Evolutionary conservation across 805 yeast genomes (phyloP).

Genomic region (Spathaspora gorwiae): DNA sequence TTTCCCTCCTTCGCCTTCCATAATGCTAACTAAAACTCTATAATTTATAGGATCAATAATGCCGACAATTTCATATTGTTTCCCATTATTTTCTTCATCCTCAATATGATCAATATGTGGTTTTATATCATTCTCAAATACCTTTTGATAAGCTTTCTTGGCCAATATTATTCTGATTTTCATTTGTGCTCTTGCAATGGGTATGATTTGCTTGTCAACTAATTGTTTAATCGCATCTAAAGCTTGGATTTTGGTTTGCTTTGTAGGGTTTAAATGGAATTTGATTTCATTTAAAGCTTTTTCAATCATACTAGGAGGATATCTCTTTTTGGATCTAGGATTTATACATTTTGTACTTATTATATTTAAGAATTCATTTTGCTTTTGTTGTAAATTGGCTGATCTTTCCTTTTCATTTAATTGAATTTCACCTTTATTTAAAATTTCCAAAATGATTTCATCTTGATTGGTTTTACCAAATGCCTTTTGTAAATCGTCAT

Average conservation of each 20-base stretch:
- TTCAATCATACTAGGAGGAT: slow-evolving; percentile 91
- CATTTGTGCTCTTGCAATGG: slow-evolving; percentile 94
- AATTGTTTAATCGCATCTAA: slow-evolving; percentile 82
- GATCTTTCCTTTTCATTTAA: slow-evolving; percentile 89
- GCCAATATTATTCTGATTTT: slow-evolving; percentile 63
- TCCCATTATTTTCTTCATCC: slow-evolving; percentile 40
- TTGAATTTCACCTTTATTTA: slow-evolving; percentile 90
- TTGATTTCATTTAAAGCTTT: slow-evolving; percentile 77
- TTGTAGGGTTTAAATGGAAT: slow-evolving; percentile 69
- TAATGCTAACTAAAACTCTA: slow-evolving; percentile 55
- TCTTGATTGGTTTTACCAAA: slow-evolving; percentile 78
- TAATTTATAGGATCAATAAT: slow-evolving; percentile 84
- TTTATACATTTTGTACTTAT: slow-evolving; percentile 89
- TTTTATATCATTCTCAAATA: slow-evolving; percentile 27
- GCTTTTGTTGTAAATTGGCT: slow-evolving; percentile 65
- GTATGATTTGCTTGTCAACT: slow-evolving; percentile 76
- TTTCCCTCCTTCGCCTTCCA: slow-evolving; percentile 45
- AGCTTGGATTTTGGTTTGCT: slow-evolving; percentile 83
- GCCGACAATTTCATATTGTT: slow-evolving; percentile 43
- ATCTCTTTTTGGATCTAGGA: slow-evolving; percentile 83
- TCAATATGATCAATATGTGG: slow-evolving; percentile 35
- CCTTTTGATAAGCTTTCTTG: slow-evolving; percentile 46
- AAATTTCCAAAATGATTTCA: slow-evolving; percentile 71
- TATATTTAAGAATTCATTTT: slow-evolving; percentile 76
- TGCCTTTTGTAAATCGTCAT: slow-evolving; percentile 69